Base-by-base conservation (phyloP, 352 stramenopile genomes). In the Blastocystis sp. region DNA sequence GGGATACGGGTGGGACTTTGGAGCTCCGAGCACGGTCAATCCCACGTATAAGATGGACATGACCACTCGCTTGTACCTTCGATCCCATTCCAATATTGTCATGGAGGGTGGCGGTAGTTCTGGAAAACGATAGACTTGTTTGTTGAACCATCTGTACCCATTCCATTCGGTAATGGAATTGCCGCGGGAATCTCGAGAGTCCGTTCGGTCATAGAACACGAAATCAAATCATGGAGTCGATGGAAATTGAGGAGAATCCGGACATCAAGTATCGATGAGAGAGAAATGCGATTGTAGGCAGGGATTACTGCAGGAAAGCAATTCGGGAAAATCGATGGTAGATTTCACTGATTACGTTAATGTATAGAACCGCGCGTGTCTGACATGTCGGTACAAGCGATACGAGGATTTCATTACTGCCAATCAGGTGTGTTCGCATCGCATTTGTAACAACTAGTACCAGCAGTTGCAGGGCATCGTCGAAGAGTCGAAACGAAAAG, bases 1-100 rank as follows among this genome's bases (percentile, higher is more conserved):
- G 46, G 69, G 69, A 29, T 81, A 81, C 40, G 36, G n/a, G 2
- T 81, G 69, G 69, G 69, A 81, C 24, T 48, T 81, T 48, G 69
- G 69, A 29, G 69, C 69, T 1, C 69, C 69, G 21, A 63, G 16
- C 11, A 81, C 69, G 24, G 42, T 81, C 14, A 32, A 54, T 34
- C 29, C 27, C 3, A 40, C 53, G 24, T 81, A 81, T n/a, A 63
- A 63, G 46, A 81, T 81, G 21, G 48, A 81, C 29, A 63, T 72
- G 61, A 46, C 61, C 14, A 72, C 61, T 4, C 61, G 40, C 6
- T 44, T 72, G 4, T 72, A 72, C 42, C 11, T 72, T 21, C 57
- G 57, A 4, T 18, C 57, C 21, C 61, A 72, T 21, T 27, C 34
- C 29, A 46, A 27, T 44, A 42, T 48, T 3, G 42, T 27, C 61